A percentile compares a stretch with the other conserved stretches of the same genome.
These are phyloP conservation scores for Adenanthera pavonina DNA, from an alignment of 306 rosid genomes.

Conservation along the genomic window DNA sequence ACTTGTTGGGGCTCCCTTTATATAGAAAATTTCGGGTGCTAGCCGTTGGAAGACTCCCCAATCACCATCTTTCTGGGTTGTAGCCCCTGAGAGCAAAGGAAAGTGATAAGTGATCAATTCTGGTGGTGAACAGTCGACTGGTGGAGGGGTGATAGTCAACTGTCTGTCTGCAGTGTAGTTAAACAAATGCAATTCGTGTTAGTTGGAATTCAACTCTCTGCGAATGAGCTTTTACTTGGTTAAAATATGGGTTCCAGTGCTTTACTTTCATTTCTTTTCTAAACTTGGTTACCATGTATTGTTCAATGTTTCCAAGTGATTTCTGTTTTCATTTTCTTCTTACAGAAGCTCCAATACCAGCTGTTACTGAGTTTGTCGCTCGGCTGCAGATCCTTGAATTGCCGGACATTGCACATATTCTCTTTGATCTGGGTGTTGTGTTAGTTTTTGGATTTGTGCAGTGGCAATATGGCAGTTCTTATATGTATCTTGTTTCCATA, in stretches of 20 bases:
- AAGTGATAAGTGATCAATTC: too few relatives aligned
- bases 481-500: slow-evolving; percentile 7
- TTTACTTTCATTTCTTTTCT: not conserved
- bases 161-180: too few relatives aligned
- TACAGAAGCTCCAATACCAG: slow-evolving; percentile 76
- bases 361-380: slow-evolving; percentile 80
- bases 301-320: slow-evolving; percentile 17
- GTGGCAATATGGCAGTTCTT: not conserved
- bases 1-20: too few relatives aligned
- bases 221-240: slow-evolving; percentile 3
- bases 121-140: too few relatives aligned
- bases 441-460: not conserved
- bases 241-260: slow-evolving; percentile 11
- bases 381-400: slow-evolving; percentile 91
- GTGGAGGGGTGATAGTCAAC: too few relatives aligned
- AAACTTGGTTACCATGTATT: slow-evolving; percentile 1
- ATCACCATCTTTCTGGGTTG: too few relatives aligned
- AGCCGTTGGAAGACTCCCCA: too few relatives aligned
- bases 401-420: slow-evolving; percentile 73
- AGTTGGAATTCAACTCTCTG: not conserved
- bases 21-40: too few relatives aligned
- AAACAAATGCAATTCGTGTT: not conserved
- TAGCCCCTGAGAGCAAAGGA: too few relatives aligned
- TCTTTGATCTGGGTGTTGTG: slow-evolving; percentile 18
- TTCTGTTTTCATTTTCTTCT: slow-evolving; percentile 28